Evolutionary conservation across 176 grass and related monocot genomes (phyloP).

Genomic region (Triticum timopheevii): DNA sequence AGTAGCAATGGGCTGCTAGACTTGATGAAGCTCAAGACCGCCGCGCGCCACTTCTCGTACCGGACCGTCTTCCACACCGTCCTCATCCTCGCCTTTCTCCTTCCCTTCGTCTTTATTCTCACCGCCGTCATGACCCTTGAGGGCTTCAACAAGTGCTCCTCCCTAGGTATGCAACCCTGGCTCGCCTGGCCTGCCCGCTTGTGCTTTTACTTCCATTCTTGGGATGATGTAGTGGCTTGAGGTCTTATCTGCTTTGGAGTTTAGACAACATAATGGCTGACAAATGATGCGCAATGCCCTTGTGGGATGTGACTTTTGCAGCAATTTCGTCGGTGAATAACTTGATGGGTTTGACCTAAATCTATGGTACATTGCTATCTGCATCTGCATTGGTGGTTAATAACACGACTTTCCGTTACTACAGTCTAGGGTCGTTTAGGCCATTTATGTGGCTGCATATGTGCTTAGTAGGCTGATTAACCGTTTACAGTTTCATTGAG

Average conservation of each 20-base stretch:
- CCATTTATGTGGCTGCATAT: neutral
- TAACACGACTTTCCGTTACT: neutral
- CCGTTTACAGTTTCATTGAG: neutral
- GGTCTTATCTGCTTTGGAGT: neutral
- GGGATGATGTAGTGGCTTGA: neutral
- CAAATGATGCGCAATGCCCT: neutral
- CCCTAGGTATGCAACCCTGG: conserved; percentile 48
- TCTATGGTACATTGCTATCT: neutral
- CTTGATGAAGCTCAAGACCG: conserved; percentile 85
- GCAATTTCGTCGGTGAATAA: neutral
- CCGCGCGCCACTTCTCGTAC: conserved; percentile 88
- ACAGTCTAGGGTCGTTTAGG: neutral
- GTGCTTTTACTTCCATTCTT: neutral
- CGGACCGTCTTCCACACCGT: conserved; percentile 95
- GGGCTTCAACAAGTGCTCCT: conserved; percentile 96
- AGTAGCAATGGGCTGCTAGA: conserved; percentile 86
- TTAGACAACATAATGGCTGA: neutral
- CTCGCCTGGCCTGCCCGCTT: neutral
- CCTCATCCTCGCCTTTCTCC: conserved; percentile 83
- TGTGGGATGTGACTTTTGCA: neutral
- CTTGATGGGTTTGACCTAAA: neutral
- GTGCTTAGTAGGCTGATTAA: conserved; percentile 16
- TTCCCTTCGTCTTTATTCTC: conserved; percentile 95
- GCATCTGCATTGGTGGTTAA: neutral
- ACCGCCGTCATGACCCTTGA: conserved; percentile 89